Evolutionary conservation across 2,329 filamentous ascomycete genomes (phyloP), one percentile per base, ranked within the genome.

Genomic region (Aulographum hederae): DNA sequence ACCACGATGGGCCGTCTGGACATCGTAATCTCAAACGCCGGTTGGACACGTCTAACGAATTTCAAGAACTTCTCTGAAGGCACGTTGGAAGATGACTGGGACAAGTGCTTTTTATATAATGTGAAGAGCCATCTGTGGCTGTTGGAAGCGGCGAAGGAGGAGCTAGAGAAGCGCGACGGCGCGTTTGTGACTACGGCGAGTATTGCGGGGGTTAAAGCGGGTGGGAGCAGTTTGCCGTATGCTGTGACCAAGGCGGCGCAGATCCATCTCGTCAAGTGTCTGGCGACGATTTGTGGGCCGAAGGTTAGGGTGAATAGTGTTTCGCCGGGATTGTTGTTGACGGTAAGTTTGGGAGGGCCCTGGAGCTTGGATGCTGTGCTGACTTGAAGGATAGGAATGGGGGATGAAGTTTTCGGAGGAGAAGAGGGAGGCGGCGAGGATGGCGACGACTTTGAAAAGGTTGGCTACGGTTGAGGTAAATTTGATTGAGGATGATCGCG

Each of bases 191-290:
- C 75, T 32, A 76, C 72, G 2, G 66, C 68, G 3, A 73, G 67
- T 3, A 61, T 69, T 36, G 73, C 72, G 2, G 27, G 27, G 10
- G 16, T 28, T 8, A 28, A 28, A 14, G 10, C 65, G 32, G 48
- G 46, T 32, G 69, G 69, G 4, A 68, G 63, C 40, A 66, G 62
- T 26, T 64, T 73, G 73, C 68, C 80, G 3, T 89, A 89, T 45
- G 62, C 72, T 1, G 74, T 85, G 13, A 78, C 77, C 23, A 89
- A 89, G 48, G 68, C 79, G 1, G 80, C 80, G 10, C 66, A 68
- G 35, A 52, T 78, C 32, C 74, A 78, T 50, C 51, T 78, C 28
- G 71, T 73, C 56, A 73, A 72, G 44, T 68, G 69, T 35, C 52
- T 78, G 26, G 73, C 73, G 3, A 55, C 62, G 33, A 69, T 67